Base-by-base conservation (phyloP, 2,329 filamentous ascomycete genomes). In the Trichophyton benhamiae region DNA sequence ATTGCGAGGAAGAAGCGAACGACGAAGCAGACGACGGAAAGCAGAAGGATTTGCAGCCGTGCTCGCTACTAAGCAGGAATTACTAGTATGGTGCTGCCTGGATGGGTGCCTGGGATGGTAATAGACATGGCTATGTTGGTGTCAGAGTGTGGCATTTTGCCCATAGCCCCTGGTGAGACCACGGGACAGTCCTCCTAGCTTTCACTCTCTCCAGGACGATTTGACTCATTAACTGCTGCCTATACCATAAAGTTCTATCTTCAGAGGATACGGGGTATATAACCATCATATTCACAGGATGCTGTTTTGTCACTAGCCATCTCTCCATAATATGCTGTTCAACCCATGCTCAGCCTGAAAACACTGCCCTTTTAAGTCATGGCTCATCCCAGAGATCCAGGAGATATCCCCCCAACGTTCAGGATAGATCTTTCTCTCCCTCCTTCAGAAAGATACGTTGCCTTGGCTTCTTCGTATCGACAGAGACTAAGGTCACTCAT, bases 341-440 rank as follows among this genome's bases (percentile, higher is more conserved):
- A 20, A 17, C 22, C 9, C 2, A 30, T 22, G 17, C 8, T 15
- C 15, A 52, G 27, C 15, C 15, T 11, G n/a, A 27, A 1, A 17
- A 55, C 8, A 20, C 7, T 20, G 2, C 3, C 1, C 13, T 36
- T n/a, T 17, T 20, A 27, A 36, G 27, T 30, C n/a, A 55, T 36
- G 25, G 27, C 52, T 11, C 13, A 38, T 1, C 7, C 2, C 17
- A 36, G n/a, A 17, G 5, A 55, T 11, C 27, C 15, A 20, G 25
- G 27, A 3, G 52, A 68, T 33, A 58, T 59, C 11, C 68, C 69
- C 11, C 77, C 77, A 6, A 66, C 68, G 8, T 79, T 77, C 67
- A 74, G 65, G 11, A 83, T 85, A 64, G 78, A 85, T 65, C 75
- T 85, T 2, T 81, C 80, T 1, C 75, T 78, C 1, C 76, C 81